Evolutionary conservation across 2,329 filamentous ascomycete genomes (phyloP).

Genomic region (Bipolaris cookei): DNA sequence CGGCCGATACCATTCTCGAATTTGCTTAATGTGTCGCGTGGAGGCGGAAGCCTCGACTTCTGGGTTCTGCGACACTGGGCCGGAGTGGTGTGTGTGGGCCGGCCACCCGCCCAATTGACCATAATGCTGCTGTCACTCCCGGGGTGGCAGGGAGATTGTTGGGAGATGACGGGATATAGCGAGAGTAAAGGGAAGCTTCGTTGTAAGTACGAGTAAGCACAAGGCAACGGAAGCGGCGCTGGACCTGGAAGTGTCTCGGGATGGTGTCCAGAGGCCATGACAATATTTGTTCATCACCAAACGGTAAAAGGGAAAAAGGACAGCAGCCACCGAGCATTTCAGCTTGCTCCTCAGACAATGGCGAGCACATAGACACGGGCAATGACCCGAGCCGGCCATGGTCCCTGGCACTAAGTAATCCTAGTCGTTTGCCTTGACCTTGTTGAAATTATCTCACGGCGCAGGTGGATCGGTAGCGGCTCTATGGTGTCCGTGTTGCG

Average conservation of each 20-base stretch:
- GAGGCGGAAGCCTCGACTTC: conserved; percentile 38
- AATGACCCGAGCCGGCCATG: conserved; percentile 1
- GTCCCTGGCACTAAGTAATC: conserved; percentile 4
- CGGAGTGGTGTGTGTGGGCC: conserved; percentile 16
- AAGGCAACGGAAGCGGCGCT: conserved; percentile 6
- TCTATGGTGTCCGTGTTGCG: conserved; percentile 33
- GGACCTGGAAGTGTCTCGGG: conserved; percentile 15
- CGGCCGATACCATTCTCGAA: conserved; percentile 19
- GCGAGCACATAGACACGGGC: conserved; percentile 3
- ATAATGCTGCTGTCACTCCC: conserved; percentile 4
- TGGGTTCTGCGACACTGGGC: conserved; percentile 36
- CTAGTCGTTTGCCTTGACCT: conserved; percentile 9
- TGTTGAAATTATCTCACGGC: conserved; percentile 34
- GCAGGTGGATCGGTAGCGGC: conserved; percentile 28
- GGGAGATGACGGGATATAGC: conserved; percentile 1
- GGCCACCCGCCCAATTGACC: conserved; percentile 6
- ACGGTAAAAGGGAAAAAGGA: neutral
- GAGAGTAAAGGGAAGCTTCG: neutral
- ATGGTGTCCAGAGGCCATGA: conserved; percentile 1
- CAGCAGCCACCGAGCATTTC: neutral
- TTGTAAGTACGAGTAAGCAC: conserved; percentile 5
- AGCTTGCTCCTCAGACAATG: neutral
- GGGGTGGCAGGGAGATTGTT: conserved; percentile 9
- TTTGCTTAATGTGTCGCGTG: conserved; percentile 43
- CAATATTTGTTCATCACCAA: neutral